phyloP scores from a whole-genome alignment of 73 alveolate genomes.

The Stentor coeruleus region DNA sequence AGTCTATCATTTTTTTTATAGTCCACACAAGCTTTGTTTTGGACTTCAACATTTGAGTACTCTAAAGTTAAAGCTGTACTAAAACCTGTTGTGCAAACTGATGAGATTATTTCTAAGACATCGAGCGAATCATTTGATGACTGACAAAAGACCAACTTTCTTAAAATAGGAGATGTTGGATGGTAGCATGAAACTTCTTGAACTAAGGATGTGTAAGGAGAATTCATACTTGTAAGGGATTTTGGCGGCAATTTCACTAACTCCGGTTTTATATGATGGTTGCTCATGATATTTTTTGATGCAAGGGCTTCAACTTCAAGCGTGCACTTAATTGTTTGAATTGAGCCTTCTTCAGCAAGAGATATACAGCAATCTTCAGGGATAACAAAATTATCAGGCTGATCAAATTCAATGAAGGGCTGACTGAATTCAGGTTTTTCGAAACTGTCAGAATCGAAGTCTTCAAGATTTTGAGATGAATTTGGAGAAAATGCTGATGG shows the following conservation, averaged over 20 bases:
- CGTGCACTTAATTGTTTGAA: neutral
- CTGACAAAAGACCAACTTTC: neutral
- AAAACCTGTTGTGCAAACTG: neutral
- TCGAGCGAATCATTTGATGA: neutral
- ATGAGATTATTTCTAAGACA: neutral
- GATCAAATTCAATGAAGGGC: neutral
- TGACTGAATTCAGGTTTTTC: neutral
- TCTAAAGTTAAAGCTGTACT: constrained; percentile 13
- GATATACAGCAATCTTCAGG: neutral
- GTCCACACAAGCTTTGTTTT: constrained; percentile 17
- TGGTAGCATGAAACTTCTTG: neutral
- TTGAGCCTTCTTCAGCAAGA: constrained; percentile 13
- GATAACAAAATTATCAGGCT: neutral
- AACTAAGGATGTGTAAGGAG: neutral
- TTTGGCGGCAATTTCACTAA: neutral
- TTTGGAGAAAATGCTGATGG: too few species aligned
- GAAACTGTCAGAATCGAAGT: neutral
- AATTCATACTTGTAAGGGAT: neutral
- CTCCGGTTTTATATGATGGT: neutral
- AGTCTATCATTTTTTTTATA: neutral
- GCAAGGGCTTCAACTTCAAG: neutral
- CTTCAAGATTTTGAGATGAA: too few species aligned
- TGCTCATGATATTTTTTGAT: neutral
- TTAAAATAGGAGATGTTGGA: neutral
- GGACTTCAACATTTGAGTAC: neutral